Conservation (phyloP, 805 yeast species). For the Yarrowia sp. region DNA sequence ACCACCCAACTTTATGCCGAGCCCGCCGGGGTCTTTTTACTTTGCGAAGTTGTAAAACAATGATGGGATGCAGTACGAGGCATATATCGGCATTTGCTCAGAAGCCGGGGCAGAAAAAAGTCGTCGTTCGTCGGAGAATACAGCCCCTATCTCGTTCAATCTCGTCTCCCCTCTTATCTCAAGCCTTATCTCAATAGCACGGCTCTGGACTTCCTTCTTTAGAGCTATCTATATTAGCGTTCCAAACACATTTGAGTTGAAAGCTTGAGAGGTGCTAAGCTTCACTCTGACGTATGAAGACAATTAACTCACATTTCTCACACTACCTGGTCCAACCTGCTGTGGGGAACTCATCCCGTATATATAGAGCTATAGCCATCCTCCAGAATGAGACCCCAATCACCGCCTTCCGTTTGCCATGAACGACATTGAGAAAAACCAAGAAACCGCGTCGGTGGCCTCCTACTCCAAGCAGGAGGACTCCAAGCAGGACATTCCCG, state of each 20-base stretch:
- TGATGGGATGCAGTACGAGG: not conserved
- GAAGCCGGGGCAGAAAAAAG: not conserved
- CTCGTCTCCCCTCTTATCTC: not conserved
- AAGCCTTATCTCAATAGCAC: slow-evolving; percentile 21
- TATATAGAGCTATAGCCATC: not conserved
- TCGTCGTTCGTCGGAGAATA: too few relatives aligned
- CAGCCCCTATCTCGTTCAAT: too few relatives aligned
- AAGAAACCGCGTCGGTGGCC: not conserved
- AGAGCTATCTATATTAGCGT: slow-evolving; percentile 16
- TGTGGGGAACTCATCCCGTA: slow-evolving; percentile 17
- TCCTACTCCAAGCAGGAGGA: slow-evolving; percentile 10
- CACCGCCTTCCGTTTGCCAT: not conserved
- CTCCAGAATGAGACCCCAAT: not conserved
- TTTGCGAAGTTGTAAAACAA: not conserved
- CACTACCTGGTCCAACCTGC: not conserved
- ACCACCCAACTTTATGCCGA: not conserved
- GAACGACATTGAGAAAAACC: slow-evolving; percentile 33
- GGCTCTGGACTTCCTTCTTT: slow-evolving; percentile 20
- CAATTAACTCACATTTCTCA: slow-evolving; percentile 13
- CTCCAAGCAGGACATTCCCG: slow-evolving; percentile 9
- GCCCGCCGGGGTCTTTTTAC: slow-evolving; percentile 16
- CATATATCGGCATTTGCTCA: not conserved
- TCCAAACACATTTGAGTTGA: not conserved
- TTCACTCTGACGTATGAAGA: not conserved
- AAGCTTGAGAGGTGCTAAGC: not conserved